Conservation (phyloP, 495 filamentous ascomycete genomes). For the Achaetomiella virescens region DNA sequence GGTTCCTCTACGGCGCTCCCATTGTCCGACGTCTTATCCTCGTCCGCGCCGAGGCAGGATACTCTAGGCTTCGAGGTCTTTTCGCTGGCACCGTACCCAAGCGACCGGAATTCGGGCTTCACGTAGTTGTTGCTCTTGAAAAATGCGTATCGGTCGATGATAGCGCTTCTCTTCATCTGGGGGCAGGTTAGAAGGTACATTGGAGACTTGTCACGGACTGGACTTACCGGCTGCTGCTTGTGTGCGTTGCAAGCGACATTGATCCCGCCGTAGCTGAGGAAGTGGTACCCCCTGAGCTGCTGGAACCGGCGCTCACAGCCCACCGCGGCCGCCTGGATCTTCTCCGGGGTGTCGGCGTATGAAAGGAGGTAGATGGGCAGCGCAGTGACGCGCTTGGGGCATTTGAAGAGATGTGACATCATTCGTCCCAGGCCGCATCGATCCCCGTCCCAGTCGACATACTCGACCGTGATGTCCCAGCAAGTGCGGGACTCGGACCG, state of each 20-base stretch:
- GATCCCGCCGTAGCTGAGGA: constrained; percentile 47
- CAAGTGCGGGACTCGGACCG: neutral
- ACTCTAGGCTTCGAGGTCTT: neutral
- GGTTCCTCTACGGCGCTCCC: neutral
- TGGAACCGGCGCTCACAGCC: constrained; percentile 42
- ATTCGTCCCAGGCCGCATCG: constrained; percentile 40
- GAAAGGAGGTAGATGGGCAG: constrained; percentile 49
- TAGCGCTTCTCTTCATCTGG: constrained; percentile 13
- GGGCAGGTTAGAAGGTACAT: neutral
- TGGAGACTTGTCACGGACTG: neutral
- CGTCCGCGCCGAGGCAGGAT: neutral
- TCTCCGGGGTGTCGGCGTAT: constrained; percentile 39
- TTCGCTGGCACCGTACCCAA: neutral
- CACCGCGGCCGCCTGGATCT: constrained; percentile 28
- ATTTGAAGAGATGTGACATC: constrained; percentile 35
- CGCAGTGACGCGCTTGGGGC: constrained; percentile 43
- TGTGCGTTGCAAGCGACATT: constrained; percentile 6
- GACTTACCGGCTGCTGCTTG: constrained; percentile 2
- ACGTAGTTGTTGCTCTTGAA: constrained; percentile 7
- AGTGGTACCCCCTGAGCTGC: constrained; percentile 47
- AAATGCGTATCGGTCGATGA: constrained; percentile 23
- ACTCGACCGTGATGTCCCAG: constrained; percentile 29
- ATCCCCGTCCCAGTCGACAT: constrained; percentile 54
- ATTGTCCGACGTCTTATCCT: neutral
- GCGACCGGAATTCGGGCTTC: constrained; percentile 10